Evolutionary conservation across 2,329 filamentous ascomycete species (phyloP).

Genomic region (Sporothrix brunneoviolacea): DNA sequence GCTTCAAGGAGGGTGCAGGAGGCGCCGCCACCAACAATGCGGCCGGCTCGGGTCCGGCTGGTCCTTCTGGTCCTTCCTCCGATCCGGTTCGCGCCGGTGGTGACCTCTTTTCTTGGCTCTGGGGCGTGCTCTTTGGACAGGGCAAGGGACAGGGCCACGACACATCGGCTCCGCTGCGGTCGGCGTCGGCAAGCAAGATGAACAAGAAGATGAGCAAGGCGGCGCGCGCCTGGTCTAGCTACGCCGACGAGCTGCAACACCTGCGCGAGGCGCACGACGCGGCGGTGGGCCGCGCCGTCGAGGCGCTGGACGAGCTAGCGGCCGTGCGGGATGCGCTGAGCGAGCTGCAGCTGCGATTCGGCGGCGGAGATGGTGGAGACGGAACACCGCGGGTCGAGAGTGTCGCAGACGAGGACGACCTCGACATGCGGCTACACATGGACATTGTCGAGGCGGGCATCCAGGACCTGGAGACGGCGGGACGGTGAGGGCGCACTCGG

Average conservation of each 20-base stretch:
- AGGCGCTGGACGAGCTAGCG: constrained; percentile 11
- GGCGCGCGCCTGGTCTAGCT: constrained; percentile 6
- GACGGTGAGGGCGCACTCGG: no score
- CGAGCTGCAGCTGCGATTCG: background rate
- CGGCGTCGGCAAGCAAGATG: background rate
- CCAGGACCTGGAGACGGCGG: constrained; percentile 6
- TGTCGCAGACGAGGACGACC: background rate
- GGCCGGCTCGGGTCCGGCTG: no score
- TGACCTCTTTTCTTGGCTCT: constrained; percentile 1
- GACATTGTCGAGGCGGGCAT: constrained; percentile 14
- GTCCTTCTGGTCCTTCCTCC: no score
- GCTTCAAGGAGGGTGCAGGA: background rate
- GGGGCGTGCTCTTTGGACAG: background rate
- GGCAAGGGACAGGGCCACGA: no score
- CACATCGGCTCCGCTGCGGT: background rate
- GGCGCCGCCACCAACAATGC: background rate
- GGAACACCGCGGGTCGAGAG: background rate
- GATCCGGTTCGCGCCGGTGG: background rate
- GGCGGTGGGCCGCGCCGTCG: background rate
- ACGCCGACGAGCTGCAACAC: constrained; percentile 6
- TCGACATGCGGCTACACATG: constrained; percentile 12
- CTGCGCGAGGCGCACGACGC: constrained; percentile 8
- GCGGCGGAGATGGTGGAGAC: background rate
- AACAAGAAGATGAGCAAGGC: background rate
- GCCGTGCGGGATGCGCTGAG: constrained; percentile 6